These are phyloP conservation scores for Coemansia sp. DNA, from an alignment of 192 early-diverging fungal genomes.

Conservation along the genomic window DNA sequence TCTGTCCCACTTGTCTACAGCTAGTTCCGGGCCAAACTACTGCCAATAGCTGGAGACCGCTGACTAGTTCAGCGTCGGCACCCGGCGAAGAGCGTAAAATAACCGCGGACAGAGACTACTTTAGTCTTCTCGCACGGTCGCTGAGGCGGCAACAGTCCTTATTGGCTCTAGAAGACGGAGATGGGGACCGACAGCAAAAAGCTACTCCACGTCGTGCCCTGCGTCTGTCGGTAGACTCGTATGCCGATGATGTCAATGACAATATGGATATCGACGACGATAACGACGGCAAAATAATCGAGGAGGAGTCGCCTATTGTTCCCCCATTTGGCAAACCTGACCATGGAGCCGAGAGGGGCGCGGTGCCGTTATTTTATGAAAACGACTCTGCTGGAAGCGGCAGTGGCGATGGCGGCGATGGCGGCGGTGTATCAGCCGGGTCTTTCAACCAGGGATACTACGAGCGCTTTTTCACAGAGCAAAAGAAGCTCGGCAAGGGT, in stretches of 20 bases:
- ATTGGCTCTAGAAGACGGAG: slow-evolving; percentile 6
- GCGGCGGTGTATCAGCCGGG: slow-evolving; percentile 49
- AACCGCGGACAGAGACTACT: slow-evolving; percentile 37
- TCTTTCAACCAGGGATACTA: slow-evolving; percentile 97
- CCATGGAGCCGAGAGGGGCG: no score
- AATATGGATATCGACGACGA: background rate
- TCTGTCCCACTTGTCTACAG: slow-evolving; percentile 29
- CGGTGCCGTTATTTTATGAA: no score
- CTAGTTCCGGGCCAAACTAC: slow-evolving; percentile 8
- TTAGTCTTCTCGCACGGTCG: slow-evolving; percentile 29
- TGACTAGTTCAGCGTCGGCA: slow-evolving; percentile 1
- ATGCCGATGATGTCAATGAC: background rate
- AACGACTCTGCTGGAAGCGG: no score
- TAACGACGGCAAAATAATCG: background rate
- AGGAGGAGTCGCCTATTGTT: background rate
- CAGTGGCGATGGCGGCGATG: no score
- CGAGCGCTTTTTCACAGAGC: slow-evolving; percentile 85
- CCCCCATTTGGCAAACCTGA: no score
- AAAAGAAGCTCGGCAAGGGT: slow-evolving; percentile 84
- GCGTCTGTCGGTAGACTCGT: background rate
- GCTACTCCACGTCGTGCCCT: background rate
- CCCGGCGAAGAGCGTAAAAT: background rate
- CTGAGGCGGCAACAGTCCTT: slow-evolving; percentile 10
- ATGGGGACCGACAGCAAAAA: background rate
- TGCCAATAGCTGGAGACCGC: slow-evolving; percentile 6